Conservation (phyloP, 2,329 filamentous ascomycete genomes). For the Paraphoma chrysanthemicola region DNA sequence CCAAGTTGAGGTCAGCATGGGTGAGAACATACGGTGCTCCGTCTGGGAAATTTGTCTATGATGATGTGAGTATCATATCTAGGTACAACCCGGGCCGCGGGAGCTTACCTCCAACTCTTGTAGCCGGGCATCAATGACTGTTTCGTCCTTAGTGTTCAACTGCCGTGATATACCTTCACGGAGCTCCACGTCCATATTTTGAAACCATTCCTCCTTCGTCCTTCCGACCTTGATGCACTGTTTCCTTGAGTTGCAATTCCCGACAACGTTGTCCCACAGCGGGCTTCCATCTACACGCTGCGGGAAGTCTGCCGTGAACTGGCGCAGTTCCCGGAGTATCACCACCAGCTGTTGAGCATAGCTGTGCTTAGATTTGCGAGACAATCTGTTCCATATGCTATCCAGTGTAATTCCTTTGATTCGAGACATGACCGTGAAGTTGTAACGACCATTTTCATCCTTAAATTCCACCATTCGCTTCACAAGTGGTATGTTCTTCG, state of each 20-base stretch:
- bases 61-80: too few species aligned
- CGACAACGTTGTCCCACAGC: slow-evolving; percentile 10
- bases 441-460: not conserved
- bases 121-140: too few species aligned
- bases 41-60: slow-evolving; percentile 1
- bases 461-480: slow-evolving; percentile 6
- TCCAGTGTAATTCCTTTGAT: slow-evolving; percentile 4
- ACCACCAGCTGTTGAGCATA: slow-evolving; percentile 13
- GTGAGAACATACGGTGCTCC: slow-evolving; percentile 13
- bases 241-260: not conserved
- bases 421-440: slow-evolving; percentile 10
- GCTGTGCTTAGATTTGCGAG: slow-evolving; percentile 2
- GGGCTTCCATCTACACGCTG: slow-evolving; percentile 11
- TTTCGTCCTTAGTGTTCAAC: too few species aligned
- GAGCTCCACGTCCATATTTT: slow-evolving; percentile 9
- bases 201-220: slow-evolving; percentile 17
- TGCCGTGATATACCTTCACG: slow-evolving; percentile 1
- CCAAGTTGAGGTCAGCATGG: slow-evolving; percentile 14
- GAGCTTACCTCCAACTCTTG: too few species aligned
- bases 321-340: slow-evolving; percentile 11
- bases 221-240: slow-evolving; percentile 8
- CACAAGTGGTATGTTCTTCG: slow-evolving; percentile 8
- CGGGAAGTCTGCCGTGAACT: slow-evolving; percentile 11
- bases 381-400: slow-evolving; percentile 5
- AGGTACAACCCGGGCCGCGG: too few species aligned